Conservation (phyloP, 805 yeast species). For the Starmera caribaea region DNA sequence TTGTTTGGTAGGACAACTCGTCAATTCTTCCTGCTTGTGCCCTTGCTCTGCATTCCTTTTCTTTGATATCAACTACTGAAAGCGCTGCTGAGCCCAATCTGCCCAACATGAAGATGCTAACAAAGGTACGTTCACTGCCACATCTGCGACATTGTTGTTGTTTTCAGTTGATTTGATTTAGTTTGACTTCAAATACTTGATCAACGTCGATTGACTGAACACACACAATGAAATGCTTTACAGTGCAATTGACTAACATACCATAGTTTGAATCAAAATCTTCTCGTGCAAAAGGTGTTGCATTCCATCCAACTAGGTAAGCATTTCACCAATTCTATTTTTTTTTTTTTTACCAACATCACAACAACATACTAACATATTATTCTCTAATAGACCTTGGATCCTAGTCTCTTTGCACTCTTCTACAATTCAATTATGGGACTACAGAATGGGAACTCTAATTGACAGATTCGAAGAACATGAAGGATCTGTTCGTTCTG, state of each 20-base stretch:
- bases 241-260: constrained; percentile 2
- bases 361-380: constrained; percentile 7
- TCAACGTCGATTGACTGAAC: neutral
- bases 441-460: constrained; percentile 97
- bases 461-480: constrained; percentile 96
- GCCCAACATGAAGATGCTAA: constrained; percentile 71
- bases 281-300: constrained; percentile 94
- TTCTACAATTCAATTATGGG: constrained; percentile 99
- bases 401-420: constrained; percentile 89
- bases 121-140: constrained; percentile 39
- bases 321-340: too few relatives aligned
- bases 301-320: constrained; percentile 82
- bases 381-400: constrained; percentile 61
- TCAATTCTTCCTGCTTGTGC: too few relatives aligned
- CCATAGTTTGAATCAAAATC: constrained; percentile 90
- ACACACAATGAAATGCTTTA: neutral
- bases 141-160: neutral
- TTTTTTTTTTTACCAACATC: too few relatives aligned
- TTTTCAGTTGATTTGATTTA: neutral
- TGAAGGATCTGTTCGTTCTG: constrained; percentile 95
- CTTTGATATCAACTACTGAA: neutral
- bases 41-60: neutral
- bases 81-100: neutral
- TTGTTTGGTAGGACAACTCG: too few relatives aligned
- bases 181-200: neutral